phyloP scores from a whole-genome alignment of 108 stramenopile species.

The Pelagomonas calceolata region DNA sequence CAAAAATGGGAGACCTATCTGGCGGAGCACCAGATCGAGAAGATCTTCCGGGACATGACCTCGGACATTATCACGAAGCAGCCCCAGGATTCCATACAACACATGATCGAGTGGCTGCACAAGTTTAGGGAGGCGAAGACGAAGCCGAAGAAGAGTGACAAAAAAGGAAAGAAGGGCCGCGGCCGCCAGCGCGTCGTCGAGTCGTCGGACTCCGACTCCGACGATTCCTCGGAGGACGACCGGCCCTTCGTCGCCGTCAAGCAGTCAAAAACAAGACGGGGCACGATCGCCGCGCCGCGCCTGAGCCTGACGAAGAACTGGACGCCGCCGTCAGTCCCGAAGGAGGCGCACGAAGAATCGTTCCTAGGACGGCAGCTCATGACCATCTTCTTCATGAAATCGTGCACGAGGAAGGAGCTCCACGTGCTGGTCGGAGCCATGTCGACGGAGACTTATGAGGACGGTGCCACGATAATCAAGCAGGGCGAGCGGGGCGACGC shows the following conservation, averaged over 20 bases:
- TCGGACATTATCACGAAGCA: conserved; percentile 6
- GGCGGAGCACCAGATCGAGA: conserved; percentile 10
- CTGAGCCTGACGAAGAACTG: background rate
- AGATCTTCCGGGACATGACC: conserved; percentile 6
- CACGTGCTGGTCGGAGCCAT: conserved; percentile 2
- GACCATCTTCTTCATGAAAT: conserved; percentile 47
- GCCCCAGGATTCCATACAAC: conserved; percentile 4
- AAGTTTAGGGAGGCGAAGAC: background rate
- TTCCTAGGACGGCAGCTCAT: conserved; percentile 45
- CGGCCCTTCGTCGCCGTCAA: background rate
- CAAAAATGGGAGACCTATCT: conserved; percentile 3
- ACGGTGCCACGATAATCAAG: conserved; percentile 2
- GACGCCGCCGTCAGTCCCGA: conserved; percentile 24
- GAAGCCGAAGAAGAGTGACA: background rate
- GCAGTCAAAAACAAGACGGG: background rate
- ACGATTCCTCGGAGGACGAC: conserved; percentile 6
- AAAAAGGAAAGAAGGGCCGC: background rate
- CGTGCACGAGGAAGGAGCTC: conserved; percentile 1
- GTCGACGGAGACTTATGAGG: background rate
- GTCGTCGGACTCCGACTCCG: background rate
- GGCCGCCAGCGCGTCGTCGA: background rate
- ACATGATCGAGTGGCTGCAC: conserved; percentile 11
- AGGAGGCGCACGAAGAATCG: conserved; percentile 32
- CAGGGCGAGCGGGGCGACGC: conserved; percentile 8
- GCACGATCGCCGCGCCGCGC: conserved; percentile 1